Percentiles rank a stretch among this genome's conserved stretches.
These are phyloP conservation scores for Garcia nutans DNA, from an alignment of 345 rosid genomes.

Conservation along the genomic window DNA sequence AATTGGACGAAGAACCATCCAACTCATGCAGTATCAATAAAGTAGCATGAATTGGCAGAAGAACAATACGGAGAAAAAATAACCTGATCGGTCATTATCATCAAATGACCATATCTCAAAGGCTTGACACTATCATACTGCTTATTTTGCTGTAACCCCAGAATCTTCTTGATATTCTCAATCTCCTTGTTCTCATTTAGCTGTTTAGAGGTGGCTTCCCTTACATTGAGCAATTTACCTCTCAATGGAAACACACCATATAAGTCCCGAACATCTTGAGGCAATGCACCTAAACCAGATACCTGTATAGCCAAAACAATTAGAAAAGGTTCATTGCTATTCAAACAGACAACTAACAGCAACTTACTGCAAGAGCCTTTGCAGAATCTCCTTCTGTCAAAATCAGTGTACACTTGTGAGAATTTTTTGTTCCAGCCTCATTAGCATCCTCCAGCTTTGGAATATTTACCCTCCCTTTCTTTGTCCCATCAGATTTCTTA, in stretches of 20 bases:
- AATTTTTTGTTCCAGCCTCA: slow-evolving; percentile 82
- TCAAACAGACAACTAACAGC: neutral
- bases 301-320: slow-evolving; percentile 41
- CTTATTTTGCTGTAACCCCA: slow-evolving; percentile 83
- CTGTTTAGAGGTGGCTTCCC: slow-evolving; percentile 88
- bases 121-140: slow-evolving; percentile 67
- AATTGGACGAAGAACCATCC: neutral
- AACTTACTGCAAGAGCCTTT: slow-evolving; percentile 87
- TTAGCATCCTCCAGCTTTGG: slow-evolving; percentile 91
- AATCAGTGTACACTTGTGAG: slow-evolving; percentile 76
- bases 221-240: slow-evolving; percentile 88
- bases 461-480: slow-evolving; percentile 56
- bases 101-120: slow-evolving; percentile 95
- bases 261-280: slow-evolving; percentile 57
- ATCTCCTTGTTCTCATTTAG: slow-evolving; percentile 85
- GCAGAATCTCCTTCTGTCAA: slow-evolving; percentile 99
- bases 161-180: slow-evolving; percentile 81
- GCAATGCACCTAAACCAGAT: slow-evolving; percentile 54
- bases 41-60: too few relatives aligned
- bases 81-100: slow-evolving; percentile 99
- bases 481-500: slow-evolving; percentile 87
- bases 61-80: neutral
- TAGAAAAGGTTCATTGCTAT: slow-evolving; percentile 8
- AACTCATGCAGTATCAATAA: neutral
- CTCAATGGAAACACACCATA: slow-evolving; percentile 93